Conservation (phyloP, 768 basidiomycete genomes). For the Panaeolus cyanescens region DNA sequence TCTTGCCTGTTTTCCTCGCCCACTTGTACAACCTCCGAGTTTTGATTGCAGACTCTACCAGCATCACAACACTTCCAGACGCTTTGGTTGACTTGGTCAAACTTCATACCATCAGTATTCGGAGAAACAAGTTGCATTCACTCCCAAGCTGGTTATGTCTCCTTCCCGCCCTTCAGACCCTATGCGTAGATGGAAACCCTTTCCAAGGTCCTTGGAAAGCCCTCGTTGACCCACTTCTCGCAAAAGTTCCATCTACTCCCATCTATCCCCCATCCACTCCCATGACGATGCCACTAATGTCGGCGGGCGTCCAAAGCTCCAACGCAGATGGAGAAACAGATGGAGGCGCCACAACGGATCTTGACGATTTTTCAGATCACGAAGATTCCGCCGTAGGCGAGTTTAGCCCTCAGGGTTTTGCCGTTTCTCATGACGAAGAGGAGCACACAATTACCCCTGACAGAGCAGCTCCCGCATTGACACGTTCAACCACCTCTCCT, state of each 20-base stretch:
- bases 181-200: conserved; percentile 94
- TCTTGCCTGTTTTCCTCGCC: conserved; percentile 88
- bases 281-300: conserved; percentile 44
- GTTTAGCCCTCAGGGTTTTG: conserved; percentile 22
- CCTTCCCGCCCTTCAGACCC: conserved; percentile 78
- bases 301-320: conserved; percentile 42
- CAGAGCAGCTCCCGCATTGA: conserved; percentile 48
- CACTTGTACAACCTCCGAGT: conserved; percentile 78
- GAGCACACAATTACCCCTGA: conserved; percentile 75
- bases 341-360: conserved; percentile 36
- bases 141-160: conserved; percentile 96
- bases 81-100: conserved; percentile 72
- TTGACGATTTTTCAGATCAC: conserved; percentile 61
- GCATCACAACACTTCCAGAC: conserved; percentile 74
- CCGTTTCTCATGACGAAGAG: conserved; percentile 45
- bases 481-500: conserved; percentile 54
- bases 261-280: conserved; percentile 69
- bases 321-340: conserved; percentile 44
- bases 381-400: conserved; percentile 44
- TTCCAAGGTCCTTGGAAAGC: conserved; percentile 94
- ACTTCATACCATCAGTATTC: conserved; percentile 87
- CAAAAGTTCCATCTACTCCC: conserved; percentile 60
- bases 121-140: conserved; percentile 84
- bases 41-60: conserved; percentile 91
- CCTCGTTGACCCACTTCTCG: conserved; percentile 81